Evolutionary conservation across 768 basidiomycete genomes (phyloP), one percentile per base, ranked within the genome.

Genomic region (Trametes gibbosa): DNA sequence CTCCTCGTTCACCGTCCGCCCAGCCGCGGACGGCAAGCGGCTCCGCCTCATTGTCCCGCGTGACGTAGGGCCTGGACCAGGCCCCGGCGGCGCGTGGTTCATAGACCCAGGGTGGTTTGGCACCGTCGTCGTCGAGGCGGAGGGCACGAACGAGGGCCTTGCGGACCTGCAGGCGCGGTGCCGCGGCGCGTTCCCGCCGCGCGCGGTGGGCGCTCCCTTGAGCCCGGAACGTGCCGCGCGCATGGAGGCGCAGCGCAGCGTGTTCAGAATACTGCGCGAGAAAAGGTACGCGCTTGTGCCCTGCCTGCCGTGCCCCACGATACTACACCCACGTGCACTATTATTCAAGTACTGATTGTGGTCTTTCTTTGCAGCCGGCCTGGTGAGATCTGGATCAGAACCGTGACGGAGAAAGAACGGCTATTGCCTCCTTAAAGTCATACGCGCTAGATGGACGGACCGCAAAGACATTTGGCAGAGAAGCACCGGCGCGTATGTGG

Each of bases 91-190:
- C 0, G 75, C 80, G 2, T 77, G 85, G 53, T 79, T 79, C 41
- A 82, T 93, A 14, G 90, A 94, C 68, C 74, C 85, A 4, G 86
- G 87, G 41, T 95, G 92, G 92, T 89, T 86, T 65, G 92, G 92
- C 3, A 87, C 82, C 0, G 81, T 95, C 45, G 82, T 94, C 25
- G 81, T 95, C 24, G 92, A 95, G 75, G 85, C 89, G 12, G 90
- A 93, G 69, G 91, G 91, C 39, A 94, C 92, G 42, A 89, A 92
- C 68, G 92, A 95, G 67, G 85, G 88, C 10, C 79, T 92, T 24
- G 83, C 81, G 19, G 92, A 93, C 71, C 76, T 95, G 61, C 87
- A 88, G 63, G 80, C 78, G 49, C 81, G 91, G 4, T 91, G 90
- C 72, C 82, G 87, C 1, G 82, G 83, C 0, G 83, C 77, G 10